Evolutionary conservation across 495 filamentous ascomycete species (phyloP).

Genomic region (Talaromyces borbonicus): DNA sequence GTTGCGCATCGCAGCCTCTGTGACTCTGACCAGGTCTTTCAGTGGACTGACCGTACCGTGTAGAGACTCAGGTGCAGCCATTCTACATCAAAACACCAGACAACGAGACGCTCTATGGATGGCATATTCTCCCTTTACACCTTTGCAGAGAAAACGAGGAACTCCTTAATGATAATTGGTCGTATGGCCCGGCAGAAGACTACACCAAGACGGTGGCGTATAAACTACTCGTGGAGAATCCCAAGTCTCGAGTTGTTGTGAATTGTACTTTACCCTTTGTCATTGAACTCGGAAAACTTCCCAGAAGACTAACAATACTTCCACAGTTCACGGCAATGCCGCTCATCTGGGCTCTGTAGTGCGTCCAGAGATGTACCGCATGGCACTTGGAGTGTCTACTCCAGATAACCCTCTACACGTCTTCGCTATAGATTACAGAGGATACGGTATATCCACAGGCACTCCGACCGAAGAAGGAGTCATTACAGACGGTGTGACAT

Average conservation of each 20-base stretch:
- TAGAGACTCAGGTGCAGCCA: constrained; percentile 51
- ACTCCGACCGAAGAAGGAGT: constrained; percentile 72
- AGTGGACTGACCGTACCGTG: neutral
- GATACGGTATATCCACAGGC: constrained; percentile 75
- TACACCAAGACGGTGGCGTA: constrained; percentile 38
- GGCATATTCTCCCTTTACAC: constrained; percentile 51
- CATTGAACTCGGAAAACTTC: too few relatives aligned
- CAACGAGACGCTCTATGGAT: constrained; percentile 48
- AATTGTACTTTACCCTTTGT: constrained; percentile 5
- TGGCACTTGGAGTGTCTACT: constrained; percentile 32
- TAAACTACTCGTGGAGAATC: constrained; percentile 44
- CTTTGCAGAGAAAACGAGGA: constrained; percentile 41
- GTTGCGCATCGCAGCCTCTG: neutral
- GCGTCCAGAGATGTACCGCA: constrained; percentile 32
- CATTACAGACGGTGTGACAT: constrained; percentile 64
- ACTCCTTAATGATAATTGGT: constrained; percentile 32
- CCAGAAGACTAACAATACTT: too few relatives aligned
- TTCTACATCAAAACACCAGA: constrained; percentile 48
- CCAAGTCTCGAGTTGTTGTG: constrained; percentile 42
- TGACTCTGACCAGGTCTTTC: neutral
- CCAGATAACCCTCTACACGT: constrained; percentile 49
- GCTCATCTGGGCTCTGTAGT: constrained; percentile 36
- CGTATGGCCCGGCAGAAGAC: constrained; percentile 29
- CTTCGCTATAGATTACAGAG: constrained; percentile 77
- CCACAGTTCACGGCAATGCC: constrained; percentile 39